Base-by-base conservation (phyloP, 108 stramenopile genomes). In the Cyclotella cryptica region DNA sequence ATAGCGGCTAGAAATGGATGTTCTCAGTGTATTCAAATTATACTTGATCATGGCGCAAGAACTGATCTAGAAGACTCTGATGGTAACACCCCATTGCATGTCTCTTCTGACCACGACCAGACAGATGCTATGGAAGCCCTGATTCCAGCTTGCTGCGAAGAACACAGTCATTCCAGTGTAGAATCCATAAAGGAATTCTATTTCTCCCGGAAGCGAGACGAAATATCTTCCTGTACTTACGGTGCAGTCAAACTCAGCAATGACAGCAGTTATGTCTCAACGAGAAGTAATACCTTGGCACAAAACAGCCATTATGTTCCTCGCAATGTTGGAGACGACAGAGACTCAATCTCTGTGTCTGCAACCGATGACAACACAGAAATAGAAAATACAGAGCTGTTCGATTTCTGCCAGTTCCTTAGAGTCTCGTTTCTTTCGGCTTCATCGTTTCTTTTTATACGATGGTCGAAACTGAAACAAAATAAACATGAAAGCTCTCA, bases 221-320 rank as follows among this genome's bases (percentile, higher is more conserved):
- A 35, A 29, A 11, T 27, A 28, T 30, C 27, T 21, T 11, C 9
- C 27, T 21, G 39, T 21, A 51, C 28, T 22, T 15, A 55, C 54
- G 27, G 10, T 18, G 18, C 26, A 24, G 58, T 41, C 15, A 72
- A 26, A 26, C 27, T 22, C 41, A 22, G 17, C 14, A 76, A 54
- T 30, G 75, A 76, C 27, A 76, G 75, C 41, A 66, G 75, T 9
- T 76, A 68, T 49, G 67, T 76, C 13, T 66, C 75, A 9, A 67
- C 67, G 0, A 77, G 52, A 41, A 67, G 19, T 22, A 67, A 52
- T 61, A 66, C 69, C 13, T 77, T 67, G 69, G 41, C 61, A 26
- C 60, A 77, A 55, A 51, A 35, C 58, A 69, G 57, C 28, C 62
- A 49, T 41, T 77, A 69, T 69, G 14, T n/a, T 21, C 19, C 12